phyloP scores from a whole-genome alignment of 2,329 filamentous ascomycete species.

The Zymoseptoria brevis region DNA sequence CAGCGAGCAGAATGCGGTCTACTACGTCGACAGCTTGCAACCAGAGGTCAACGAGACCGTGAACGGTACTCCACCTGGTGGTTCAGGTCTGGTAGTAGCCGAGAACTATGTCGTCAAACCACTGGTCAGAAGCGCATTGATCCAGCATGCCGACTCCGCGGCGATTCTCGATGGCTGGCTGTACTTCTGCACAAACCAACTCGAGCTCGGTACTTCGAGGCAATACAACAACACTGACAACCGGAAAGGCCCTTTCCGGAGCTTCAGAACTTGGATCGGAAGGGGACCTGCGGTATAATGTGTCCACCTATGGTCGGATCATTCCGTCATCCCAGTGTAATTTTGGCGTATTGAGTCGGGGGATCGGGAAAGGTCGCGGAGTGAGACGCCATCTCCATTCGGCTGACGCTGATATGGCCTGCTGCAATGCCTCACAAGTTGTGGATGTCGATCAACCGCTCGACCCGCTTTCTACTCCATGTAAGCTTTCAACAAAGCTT shows the following conservation, averaged over 20 bases:
- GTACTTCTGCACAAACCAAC: constrained; percentile 38
- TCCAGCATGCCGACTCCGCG: constrained; percentile 37
- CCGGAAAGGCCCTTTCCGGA: constrained; percentile 32
- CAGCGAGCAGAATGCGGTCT: constrained; percentile 39
- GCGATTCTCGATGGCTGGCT: constrained; percentile 36
- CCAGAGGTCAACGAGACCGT: constrained; percentile 29
- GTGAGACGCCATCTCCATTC: no score
- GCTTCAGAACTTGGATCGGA: constrained; percentile 31
- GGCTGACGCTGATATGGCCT: no score
- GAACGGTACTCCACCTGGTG: constrained; percentile 29
- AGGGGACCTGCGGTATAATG: constrained; percentile 31
- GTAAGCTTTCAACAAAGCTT: not conserved
- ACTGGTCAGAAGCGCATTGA: constrained; percentile 33
- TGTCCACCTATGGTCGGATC: not conserved
- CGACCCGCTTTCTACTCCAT: not conserved
- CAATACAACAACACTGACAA: constrained; percentile 36
- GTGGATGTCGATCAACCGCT: no score
- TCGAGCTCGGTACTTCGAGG: constrained; percentile 29
- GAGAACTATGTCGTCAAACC: constrained; percentile 36
- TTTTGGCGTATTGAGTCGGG: no score
- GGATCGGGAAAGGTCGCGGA: no score
- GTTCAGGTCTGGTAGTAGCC: constrained; percentile 27
- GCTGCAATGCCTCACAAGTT: no score
- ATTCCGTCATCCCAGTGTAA: not conserved
- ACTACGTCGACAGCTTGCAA: constrained; percentile 35